A percentile compares a stretch with the other conserved stretches of the same genome.
phyloP scores from a whole-genome alignment of 176 grass and related monocot genomes.

The Aegilops bicornis region DNA sequence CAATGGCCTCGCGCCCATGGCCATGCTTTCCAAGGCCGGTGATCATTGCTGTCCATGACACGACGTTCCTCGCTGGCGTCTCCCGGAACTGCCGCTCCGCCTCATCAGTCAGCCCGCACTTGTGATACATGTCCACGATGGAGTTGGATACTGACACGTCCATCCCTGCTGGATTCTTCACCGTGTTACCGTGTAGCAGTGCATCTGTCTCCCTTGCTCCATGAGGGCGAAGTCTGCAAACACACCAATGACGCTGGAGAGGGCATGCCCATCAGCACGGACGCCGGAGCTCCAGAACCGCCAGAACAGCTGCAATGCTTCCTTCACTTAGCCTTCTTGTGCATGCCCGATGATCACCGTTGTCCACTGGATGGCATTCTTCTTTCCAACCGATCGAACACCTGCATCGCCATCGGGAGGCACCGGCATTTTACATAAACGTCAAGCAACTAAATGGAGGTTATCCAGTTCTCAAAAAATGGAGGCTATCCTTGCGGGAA shows the following conservation, averaged over 20 bases:
- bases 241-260: constrained; percentile 31
- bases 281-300: constrained; percentile 43
- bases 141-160: constrained; percentile 45
- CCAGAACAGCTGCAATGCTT: constrained; percentile 31
- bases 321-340: constrained; percentile 35
- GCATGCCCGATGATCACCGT: constrained; percentile 41
- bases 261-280: constrained; percentile 24
- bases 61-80: constrained; percentile 35
- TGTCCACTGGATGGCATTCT: constrained; percentile 48
- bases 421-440: constrained; percentile 35
- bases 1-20: constrained; percentile 17
- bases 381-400: constrained; percentile 41
- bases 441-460: not conserved
- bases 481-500: no score
- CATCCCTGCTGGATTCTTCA: constrained; percentile 9
- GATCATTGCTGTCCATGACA: constrained; percentile 56
- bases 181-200: constrained; percentile 7
- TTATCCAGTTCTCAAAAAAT: no score
- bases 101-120: constrained; percentile 39
- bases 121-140: constrained; percentile 44
- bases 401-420: constrained; percentile 23
- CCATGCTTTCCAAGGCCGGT: constrained; percentile 52
- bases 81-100: constrained; percentile 24
- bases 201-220: constrained; percentile 39
- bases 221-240: constrained; percentile 41